Percentiles rank a stretch among this genome's conserved stretches.
Evolutionary conservation across 2,329 filamentous ascomycete species (phyloP).

Genomic region (Apiospora sp.): DNA sequence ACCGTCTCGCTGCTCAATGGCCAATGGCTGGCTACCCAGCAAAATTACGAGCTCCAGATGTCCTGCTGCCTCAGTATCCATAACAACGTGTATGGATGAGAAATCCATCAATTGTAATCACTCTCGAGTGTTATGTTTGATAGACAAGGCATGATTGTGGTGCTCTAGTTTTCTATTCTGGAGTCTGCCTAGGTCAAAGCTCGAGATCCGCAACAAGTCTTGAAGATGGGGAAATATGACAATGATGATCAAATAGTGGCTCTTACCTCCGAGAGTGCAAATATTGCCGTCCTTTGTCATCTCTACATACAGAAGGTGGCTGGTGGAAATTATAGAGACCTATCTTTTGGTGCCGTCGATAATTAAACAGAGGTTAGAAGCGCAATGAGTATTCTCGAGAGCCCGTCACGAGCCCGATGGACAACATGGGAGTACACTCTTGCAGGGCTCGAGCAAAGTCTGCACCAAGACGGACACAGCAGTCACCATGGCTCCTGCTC

Average conservation of each 20-base stretch:
- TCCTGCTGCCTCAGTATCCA: background rate
- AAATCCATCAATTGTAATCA: background rate
- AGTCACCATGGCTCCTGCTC: background rate
- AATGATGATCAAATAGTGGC: background rate
- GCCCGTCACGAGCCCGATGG: background rate
- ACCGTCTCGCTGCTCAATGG: background rate
- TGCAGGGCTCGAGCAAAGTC: background rate
- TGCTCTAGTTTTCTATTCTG: background rate
- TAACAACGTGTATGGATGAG: background rate
- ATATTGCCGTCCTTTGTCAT: background rate
- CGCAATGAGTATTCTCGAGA: background rate
- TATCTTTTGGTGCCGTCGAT: background rate
- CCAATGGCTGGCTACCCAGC: background rate
- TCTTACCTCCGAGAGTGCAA: background rate
- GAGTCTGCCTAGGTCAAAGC: background rate
- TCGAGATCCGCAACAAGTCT: background rate
- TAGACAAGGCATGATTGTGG: background rate
- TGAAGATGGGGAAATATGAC: background rate
- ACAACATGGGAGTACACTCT: background rate
- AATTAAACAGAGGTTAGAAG: background rate
- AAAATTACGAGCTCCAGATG: background rate
- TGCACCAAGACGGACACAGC: background rate
- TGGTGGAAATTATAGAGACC: background rate
- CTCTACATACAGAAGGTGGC: too few species aligned
- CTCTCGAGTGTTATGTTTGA: background rate